Base-by-base conservation (phyloP, 2,329 filamentous ascomycete species). In the Tolypocladium tropicale region DNA sequence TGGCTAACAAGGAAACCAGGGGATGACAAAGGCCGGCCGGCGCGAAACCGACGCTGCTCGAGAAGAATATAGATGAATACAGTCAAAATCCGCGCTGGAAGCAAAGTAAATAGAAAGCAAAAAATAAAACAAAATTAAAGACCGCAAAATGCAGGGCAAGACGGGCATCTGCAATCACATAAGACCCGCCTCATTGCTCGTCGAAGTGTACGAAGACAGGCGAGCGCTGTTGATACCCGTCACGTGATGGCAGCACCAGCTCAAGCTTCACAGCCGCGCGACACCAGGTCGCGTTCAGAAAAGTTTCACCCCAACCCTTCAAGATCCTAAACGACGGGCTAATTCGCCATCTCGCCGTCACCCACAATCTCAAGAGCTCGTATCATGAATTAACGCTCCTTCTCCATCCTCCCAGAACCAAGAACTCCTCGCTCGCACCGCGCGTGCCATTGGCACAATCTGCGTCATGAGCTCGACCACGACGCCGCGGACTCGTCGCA, bases 401-500 rank as follows among this genome's bases (percentile, higher is more conserved):
- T 10, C 4, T 9, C 6, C 18, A 25, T 33, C 10, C 23, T 33
- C 52, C 28, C 14, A 36, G 54, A 51, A 18, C 54, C 12, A 30
- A 41, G n/a, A 6, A n/a, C 51, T 21, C 36, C 37, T 14, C 36
- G 36, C 21, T 16, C 30, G 39, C 46, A 36, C 36, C 43, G 61
- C 55, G 54, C 50, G 58, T 56, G 59, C 57, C 46, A 52, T 36
- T 30, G 46, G 39, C 32, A 36, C 37, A 55, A 32, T 37, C n/a
- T 52, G 12, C 57, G 65, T 25, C 33, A 74, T 73, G 72, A 67
- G 65, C 61, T 65, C 65, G 30, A 58, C 65, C 28, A 63, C 60
- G 54, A 63, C 63, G 58, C 74, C 74, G 43, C 68, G 76, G 57
- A 70, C 77, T 51, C 74, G 76, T 61, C 75, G 75, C 58, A 78